phyloP scores from a whole-genome alignment of 2,329 filamentous ascomycete species.

The Trichoderma endophyticum region DNA sequence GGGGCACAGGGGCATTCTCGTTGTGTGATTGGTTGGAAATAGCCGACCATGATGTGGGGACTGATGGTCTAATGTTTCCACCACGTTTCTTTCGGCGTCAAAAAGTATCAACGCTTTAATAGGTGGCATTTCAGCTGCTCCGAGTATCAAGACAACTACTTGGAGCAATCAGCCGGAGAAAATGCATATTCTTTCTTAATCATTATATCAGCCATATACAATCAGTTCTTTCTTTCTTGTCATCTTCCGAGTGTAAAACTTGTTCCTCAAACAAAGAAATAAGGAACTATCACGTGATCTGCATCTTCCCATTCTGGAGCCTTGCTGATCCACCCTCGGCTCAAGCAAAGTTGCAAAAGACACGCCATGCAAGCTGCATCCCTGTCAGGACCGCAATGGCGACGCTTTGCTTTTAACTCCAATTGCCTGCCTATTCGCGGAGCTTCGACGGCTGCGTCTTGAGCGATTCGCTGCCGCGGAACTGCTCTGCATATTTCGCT shows the following conservation, averaged over 20 bases:
- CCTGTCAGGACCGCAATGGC: slow-evolving; percentile 9
- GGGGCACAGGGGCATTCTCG: neutral
- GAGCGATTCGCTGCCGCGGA: neutral
- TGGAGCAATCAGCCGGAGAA: neutral
- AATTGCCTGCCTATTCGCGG: neutral
- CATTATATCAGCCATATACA: too few relatives aligned
- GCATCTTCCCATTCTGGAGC: neutral
- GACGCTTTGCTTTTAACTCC: neutral
- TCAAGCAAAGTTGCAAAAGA: neutral
- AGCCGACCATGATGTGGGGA: neutral
- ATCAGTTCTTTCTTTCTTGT: neutral
- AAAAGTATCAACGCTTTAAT: neutral
- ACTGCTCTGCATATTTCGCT: neutral
- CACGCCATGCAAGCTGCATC: slow-evolving; percentile 14
- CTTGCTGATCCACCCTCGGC: neutral
- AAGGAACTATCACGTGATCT: neutral
- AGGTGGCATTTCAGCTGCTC: neutral
- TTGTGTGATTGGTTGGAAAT: neutral
- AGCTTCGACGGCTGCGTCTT: neutral
- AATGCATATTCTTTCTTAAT: neutral
- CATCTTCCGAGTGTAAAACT: neutral
- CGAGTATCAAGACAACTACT: neutral
- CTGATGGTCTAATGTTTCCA: neutral
- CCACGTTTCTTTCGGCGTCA: neutral
- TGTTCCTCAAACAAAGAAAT: neutral